A percentile compares a stretch with the other conserved stretches of the same genome.
These are phyloP conservation scores for Myxozyma monticola DNA, from an alignment of 805 yeast genomes.

Conservation along the genomic window DNA sequence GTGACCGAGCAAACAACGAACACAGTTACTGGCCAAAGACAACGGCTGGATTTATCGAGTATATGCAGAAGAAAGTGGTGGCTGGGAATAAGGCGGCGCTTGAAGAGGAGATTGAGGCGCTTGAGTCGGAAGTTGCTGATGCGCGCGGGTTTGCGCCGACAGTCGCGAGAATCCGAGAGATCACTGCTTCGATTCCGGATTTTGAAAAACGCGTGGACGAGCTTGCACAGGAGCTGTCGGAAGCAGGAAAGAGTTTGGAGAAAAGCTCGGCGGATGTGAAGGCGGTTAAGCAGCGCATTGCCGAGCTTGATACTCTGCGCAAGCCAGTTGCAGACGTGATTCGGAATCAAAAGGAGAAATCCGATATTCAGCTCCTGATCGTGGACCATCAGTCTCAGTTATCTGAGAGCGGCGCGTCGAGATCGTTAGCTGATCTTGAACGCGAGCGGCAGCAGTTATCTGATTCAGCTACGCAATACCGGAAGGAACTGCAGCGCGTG, in stretches of 20 bases:
- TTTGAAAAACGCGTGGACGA: slow-evolving; percentile 37
- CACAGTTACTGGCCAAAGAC: no score
- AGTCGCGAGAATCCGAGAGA: slow-evolving; percentile 25
- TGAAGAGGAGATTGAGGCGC: slow-evolving; percentile 20
- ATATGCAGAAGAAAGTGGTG: neutral
- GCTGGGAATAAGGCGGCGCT: neutral
- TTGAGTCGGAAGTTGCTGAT: slow-evolving; percentile 23
- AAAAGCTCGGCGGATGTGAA: slow-evolving; percentile 6
- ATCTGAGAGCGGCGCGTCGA: slow-evolving; percentile 25
- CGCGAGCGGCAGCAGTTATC: slow-evolving; percentile 40
- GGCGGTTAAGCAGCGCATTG: slow-evolving; percentile 24
- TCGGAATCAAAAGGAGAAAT: slow-evolving; percentile 36
- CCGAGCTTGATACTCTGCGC: slow-evolving; percentile 35
- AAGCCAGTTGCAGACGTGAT: slow-evolving; percentile 37
- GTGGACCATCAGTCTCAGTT: slow-evolving; percentile 36
- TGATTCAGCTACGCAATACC: slow-evolving; percentile 43
- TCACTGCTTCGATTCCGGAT: slow-evolving; percentile 21
- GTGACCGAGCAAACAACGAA: slow-evolving; percentile 36
- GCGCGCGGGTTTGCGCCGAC: slow-evolving; percentile 22
- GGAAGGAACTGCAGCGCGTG: slow-evolving; percentile 41
- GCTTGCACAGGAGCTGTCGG: slow-evolving; percentile 8
- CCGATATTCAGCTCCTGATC: slow-evolving; percentile 31
- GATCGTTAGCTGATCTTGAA: slow-evolving; percentile 29
- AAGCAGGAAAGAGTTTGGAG: slow-evolving; percentile 16
- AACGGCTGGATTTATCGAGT: no score